Percentiles rank a stretch among this genome's conserved stretches.
Evolutionary conservation across 2,329 filamentous ascomycete genomes (phyloP).

Genomic region (Zopfia rhizophila): DNA sequence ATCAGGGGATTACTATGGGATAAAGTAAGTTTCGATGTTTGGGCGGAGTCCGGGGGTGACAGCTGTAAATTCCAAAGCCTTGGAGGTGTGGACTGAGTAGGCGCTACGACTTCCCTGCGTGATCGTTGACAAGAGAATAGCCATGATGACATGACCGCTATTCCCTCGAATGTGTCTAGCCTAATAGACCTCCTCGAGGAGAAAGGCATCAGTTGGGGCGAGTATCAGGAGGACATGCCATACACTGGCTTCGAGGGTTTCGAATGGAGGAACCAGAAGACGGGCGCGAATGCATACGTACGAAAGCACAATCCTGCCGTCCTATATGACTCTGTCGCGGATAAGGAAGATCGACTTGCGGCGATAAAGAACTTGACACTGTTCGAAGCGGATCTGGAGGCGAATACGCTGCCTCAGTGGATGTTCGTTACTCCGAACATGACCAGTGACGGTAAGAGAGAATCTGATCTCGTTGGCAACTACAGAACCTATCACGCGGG

Average conservation of each 20-base stretch:
- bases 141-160: slow-evolving; percentile 70
- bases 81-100: too few relatives aligned
- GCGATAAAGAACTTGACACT: slow-evolving; percentile 78
- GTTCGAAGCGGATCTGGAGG: slow-evolving; percentile 63
- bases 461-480: too few relatives aligned
- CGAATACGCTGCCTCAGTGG: slow-evolving; percentile 40
- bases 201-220: slow-evolving; percentile 59
- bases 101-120: too few relatives aligned
- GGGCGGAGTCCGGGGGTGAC: too few relatives aligned
- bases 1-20: slow-evolving; percentile 78
- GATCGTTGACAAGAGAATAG: not conserved
- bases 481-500: too few relatives aligned
- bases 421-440: slow-evolving; percentile 69
- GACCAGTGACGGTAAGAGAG: slow-evolving; percentile 74
- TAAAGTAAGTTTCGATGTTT: slow-evolving; percentile 61
- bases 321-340: slow-evolving; percentile 72
- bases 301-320: slow-evolving; percentile 81
- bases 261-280: slow-evolving; percentile 69
- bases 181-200: slow-evolving; percentile 56
- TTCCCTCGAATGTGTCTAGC: slow-evolving; percentile 53
- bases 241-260: slow-evolving; percentile 76
- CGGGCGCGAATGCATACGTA: slow-evolving; percentile 78
- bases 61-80: too few relatives aligned
- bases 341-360: slow-evolving; percentile 67
- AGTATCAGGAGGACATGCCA: slow-evolving; percentile 81